A percentile compares a stretch with the other conserved stretches of the same genome.
phyloP scores from a whole-genome alignment of 805 yeast species.

The Naumovozyma dairenensis region DNA sequence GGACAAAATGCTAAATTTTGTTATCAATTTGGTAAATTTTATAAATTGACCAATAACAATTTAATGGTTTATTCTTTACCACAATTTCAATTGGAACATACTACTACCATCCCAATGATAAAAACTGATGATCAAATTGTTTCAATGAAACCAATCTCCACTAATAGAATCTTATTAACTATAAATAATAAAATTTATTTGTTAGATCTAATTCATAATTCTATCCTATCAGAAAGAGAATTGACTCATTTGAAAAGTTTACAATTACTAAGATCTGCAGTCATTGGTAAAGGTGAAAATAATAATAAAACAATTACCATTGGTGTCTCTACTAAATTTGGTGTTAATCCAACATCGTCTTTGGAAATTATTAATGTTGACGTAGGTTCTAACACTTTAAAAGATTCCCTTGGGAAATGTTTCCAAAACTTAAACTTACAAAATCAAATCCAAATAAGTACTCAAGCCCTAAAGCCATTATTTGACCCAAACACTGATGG shows the following conservation, averaged over 20 bases:
- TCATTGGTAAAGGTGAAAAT: constrained; percentile 8
- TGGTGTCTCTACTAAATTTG: constrained; percentile 25
- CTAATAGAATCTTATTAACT: constrained; percentile 24
- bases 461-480: constrained; percentile 20
- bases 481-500: too few relatives aligned
- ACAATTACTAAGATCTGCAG: constrained; percentile 20
- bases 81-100: constrained; percentile 17
- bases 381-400: constrained; percentile 57
- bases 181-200: constrained; percentile 21
- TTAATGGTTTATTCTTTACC: constrained; percentile 18
- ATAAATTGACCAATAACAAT: constrained; percentile 13
- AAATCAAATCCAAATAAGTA: background rate
- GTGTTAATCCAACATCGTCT: constrained; percentile 20
- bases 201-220: constrained; percentile 22
- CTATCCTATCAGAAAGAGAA: constrained; percentile 19
- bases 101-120: constrained; percentile 20
- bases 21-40: constrained; percentile 23
- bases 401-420: constrained; percentile 62
- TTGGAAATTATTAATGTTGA: constrained; percentile 34
- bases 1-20: constrained; percentile 15
- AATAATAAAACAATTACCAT: constrained; percentile 21
- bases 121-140: constrained; percentile 6
- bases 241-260: constrained; percentile 22
- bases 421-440: constrained; percentile 12
- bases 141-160: constrained; percentile 23